These are phyloP conservation scores for Aegilops sharonensis DNA, from an alignment of 176 grass and related monocot genomes.

Conservation along the genomic window DNA sequence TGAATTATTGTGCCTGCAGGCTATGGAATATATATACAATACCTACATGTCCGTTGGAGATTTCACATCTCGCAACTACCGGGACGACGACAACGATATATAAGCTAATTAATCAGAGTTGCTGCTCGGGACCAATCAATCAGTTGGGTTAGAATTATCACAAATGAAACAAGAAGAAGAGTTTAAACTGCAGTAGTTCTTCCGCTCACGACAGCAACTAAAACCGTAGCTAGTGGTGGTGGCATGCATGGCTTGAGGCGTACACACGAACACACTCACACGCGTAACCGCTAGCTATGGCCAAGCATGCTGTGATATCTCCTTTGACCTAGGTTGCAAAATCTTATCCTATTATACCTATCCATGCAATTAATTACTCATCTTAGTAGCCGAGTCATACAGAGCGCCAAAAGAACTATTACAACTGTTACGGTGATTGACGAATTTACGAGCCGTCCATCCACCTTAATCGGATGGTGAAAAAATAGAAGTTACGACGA, in stretches of 20 bases:
- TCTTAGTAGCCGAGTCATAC: not conserved
- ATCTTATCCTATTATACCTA: not conserved
- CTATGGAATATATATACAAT: not conserved
- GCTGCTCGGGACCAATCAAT: not conserved
- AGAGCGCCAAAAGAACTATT: not conserved
- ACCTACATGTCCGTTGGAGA: not conserved
- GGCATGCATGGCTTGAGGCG: no score
- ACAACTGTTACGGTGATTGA: no score
- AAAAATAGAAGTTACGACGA: no score
- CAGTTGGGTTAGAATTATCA: no score
- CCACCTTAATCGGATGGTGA: no score
- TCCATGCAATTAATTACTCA: no score
- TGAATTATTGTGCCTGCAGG: not conserved
- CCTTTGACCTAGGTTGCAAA: not conserved
- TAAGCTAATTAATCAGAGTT: no score
- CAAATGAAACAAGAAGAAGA: not conserved
- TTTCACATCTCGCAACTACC: not conserved
- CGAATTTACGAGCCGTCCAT: no score
- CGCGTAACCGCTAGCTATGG: no score
- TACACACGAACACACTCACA: no score
- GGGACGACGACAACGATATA: not conserved
- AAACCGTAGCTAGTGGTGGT: no score
- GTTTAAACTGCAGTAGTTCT: not conserved
- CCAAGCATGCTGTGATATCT: not conserved
- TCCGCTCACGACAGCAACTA: not conserved